A percentile compares a stretch with the other conserved stretches of the same genome.
These are phyloP conservation scores for Pyrenophora tritici-repentis DNA, from an alignment of 2,329 filamentous ascomycete genomes.

Conservation along the genomic window DNA sequence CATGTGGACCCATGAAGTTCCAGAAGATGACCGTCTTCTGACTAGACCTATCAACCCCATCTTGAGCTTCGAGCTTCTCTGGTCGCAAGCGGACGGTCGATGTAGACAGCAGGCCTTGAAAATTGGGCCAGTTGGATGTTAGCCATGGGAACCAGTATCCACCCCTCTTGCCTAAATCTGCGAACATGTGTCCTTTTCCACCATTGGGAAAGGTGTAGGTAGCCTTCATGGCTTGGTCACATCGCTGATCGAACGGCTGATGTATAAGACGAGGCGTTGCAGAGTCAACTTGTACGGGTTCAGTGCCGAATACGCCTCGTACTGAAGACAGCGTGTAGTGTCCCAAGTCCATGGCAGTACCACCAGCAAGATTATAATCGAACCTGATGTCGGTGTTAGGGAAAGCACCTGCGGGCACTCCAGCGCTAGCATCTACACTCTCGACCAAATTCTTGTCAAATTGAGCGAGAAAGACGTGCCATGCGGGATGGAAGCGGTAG, in stretches of 20 bases:
- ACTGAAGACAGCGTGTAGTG: conserved; percentile 44
- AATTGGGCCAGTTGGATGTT: conserved; percentile 26
- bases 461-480: conserved; percentile 44
- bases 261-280: conserved; percentile 18
- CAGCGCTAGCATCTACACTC: conserved; percentile 35
- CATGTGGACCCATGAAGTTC: conserved; percentile 27
- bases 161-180: conserved; percentile 22
- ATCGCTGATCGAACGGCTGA: conserved; percentile 17
- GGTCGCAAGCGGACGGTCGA: conserved; percentile 17
- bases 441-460: conserved; percentile 44
- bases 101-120: conserved; percentile 11
- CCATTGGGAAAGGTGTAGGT: conserved; percentile 30
- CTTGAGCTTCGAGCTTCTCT: conserved; percentile 7
- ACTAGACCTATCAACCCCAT: conserved; percentile 14
- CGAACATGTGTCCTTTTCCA: conserved; percentile 17
- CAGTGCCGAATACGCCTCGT: conserved; percentile 30
- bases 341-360: conserved; percentile 48
- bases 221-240: conserved; percentile 28
- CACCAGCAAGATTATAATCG: conserved; percentile 47
- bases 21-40: conserved; percentile 19
- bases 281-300: conserved; percentile 32
- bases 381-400: conserved; percentile 46
- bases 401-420: conserved; percentile 32
- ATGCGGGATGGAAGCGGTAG: conserved; percentile 52
- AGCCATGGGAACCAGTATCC: conserved; percentile 27